A percentile compares a stretch with the other conserved stretches of the same genome.
Evolutionary conservation across 495 filamentous ascomycete species (phyloP).

Genomic region (Ramalina peruviana): DNA sequence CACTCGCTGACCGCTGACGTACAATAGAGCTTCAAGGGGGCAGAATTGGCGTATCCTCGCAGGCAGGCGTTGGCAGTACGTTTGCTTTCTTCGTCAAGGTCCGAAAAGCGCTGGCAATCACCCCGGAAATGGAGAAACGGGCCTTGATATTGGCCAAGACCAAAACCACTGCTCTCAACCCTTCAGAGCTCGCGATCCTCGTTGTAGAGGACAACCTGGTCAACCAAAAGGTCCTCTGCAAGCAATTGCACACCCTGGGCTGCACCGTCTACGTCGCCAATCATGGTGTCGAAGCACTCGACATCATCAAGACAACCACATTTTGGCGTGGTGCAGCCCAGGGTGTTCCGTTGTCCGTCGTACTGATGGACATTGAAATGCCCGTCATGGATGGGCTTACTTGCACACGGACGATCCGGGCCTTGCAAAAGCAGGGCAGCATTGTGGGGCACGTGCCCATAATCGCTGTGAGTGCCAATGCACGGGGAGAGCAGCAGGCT

Average conservation of each 20-base stretch:
- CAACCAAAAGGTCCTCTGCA: slow-evolving; percentile 54
- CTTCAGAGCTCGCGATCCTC: slow-evolving; percentile 29
- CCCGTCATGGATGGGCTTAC: slow-evolving; percentile 68
- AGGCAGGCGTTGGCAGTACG: slow-evolving; percentile 58
- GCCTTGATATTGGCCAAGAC: no score
- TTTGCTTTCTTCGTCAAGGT: slow-evolving; percentile 75
- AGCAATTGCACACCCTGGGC: slow-evolving; percentile 47
- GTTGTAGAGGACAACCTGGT: slow-evolving; percentile 81
- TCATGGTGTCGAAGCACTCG: slow-evolving; percentile 60
- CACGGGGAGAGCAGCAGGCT: slow-evolving; percentile 48
- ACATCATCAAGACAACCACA: slow-evolving; percentile 28
- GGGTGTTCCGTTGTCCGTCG: slow-evolving; percentile 36
- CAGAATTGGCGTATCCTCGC: slow-evolving; percentile 67
- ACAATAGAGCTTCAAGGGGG: slow-evolving; percentile 58
- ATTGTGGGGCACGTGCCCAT: slow-evolving; percentile 50
- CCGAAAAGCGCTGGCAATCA: slow-evolving; percentile 22
- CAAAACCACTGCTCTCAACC: no score
- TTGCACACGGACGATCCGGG: slow-evolving; percentile 51
- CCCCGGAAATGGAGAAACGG: no score
- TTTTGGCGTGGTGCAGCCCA: slow-evolving; percentile 9
- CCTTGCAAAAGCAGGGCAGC: slow-evolving; percentile 38
- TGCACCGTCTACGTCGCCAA: slow-evolving; percentile 55
- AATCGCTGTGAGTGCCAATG: slow-evolving; percentile 68
- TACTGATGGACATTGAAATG: slow-evolving; percentile 80
- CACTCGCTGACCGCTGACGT: no score